A percentile compares a stretch with the other conserved stretches of the same genome.
These are phyloP conservation scores for Penicillium turbatum DNA, from an alignment of 495 filamentous ascomycete species.

Conservation along the genomic window DNA sequence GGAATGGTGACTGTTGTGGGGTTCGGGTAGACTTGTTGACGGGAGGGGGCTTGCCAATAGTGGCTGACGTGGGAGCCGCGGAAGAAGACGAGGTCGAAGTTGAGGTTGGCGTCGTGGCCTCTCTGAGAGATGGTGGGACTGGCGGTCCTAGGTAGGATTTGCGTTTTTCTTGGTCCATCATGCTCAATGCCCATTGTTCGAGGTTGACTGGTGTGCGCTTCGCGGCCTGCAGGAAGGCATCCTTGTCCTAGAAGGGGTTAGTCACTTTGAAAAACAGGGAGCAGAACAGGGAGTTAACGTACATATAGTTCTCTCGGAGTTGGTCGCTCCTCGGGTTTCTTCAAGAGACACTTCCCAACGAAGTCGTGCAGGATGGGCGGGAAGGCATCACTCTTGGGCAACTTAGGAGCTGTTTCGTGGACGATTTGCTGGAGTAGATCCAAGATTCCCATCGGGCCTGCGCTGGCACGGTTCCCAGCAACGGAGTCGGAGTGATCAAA, in stretches of 20 bases:
- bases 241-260: constrained; percentile 60
- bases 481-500: constrained; percentile 77
- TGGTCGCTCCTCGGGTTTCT: constrained; percentile 79
- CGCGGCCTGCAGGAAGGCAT: constrained; percentile 89
- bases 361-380: constrained; percentile 91
- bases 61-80: constrained; percentile 12
- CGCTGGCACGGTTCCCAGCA: constrained; percentile 62
- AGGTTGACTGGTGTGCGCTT: constrained; percentile 91
- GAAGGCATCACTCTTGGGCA: constrained; percentile 96
- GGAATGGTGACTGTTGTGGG: constrained; percentile 38
- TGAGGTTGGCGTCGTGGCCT: constrained; percentile 15
- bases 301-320: constrained; percentile 81
- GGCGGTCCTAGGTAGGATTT: constrained; percentile 80
- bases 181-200: constrained; percentile 79
- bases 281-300: constrained; percentile 9
- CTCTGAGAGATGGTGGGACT: constrained; percentile 45
- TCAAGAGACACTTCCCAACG: constrained; percentile 91
- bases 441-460: constrained; percentile 85
- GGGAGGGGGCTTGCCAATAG: constrained; percentile 23
- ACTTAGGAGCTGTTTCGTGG: constrained; percentile 85
- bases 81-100: constrained; percentile 17
- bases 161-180: constrained; percentile 88
- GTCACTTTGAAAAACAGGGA: not conserved
- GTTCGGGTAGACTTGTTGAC: constrained; percentile 48
- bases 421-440: constrained; percentile 97